Evolutionary conservation across 176 grass and related monocot species (phyloP), one percentile per base, ranked within the genome.

Genomic region (Avena atlantica): DNA sequence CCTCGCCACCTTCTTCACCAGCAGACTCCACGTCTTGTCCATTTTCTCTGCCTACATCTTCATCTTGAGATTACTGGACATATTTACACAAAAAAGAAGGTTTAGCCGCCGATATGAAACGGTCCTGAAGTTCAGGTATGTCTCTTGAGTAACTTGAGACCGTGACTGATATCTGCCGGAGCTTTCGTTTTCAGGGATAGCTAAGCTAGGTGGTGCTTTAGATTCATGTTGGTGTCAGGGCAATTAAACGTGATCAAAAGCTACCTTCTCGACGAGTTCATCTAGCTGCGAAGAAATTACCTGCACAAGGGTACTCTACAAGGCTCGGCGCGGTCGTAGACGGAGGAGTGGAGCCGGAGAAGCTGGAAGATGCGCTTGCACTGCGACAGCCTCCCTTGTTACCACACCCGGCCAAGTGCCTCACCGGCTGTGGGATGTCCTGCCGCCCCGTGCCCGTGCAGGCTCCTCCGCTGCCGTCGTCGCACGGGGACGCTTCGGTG

Each of bases 321-420:
- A 15, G 68, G 56, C 45, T 81, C 27, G n/a, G 13, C 25, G 25
- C 65, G 31, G 55, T 88, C 72, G 66, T 92, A 97, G 56, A 91
- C 80, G 31, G 92, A 88, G 62, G 95, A 90, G 84, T 97, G 95
- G 19, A 97, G 95, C 9, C 89, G 88, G 51, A 92, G 91, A 24
- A 97, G 87, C 88, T 91, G 86, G 47, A 79, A 53, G 60, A 82
- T 86, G 42, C 87, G 85, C 75, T 76, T 76, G 90, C 95, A 97
- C 25, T 27, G 25, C 25, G 25, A 27, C 25, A 27, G 25, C 25
- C 25, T 5, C 64, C 64, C 21, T 72, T 89, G 69, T 78, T 89
- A 49, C 60, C 58, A 73, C 95, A 97, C 10, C 68, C 74, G 34
- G 86, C 78, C 25, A 94, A 74, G 78, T 94, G 95, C 14, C 85